Base-by-base conservation (phyloP, 164 flowering plant genomes). In the Stephania japonica region DNA sequence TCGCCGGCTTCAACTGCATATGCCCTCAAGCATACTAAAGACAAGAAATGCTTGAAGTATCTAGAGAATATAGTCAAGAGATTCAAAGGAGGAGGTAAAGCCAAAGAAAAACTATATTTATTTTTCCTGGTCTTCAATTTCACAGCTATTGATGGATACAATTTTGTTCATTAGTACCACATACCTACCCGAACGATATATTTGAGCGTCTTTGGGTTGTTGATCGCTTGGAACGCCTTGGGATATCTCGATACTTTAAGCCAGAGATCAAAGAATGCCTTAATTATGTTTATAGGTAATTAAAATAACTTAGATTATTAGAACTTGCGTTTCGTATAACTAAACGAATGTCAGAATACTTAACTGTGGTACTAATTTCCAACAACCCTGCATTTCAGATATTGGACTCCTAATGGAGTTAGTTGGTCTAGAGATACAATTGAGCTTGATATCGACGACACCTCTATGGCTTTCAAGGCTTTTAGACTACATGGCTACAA, bases 1-100 rank as follows among this genome's bases (percentile, higher is more conserved):
- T 95, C 99, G 44, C 96, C 98, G 66, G 84, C 99, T 53, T 87
- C 99, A 73, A 95, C 98, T 68, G 99, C 99, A 71, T 95, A 75
- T 78, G 98, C 98, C 10, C 89, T 93, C 68, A 87, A 84, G 83
- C 85, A 95, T 32, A 95, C 98, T 27, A 83, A 86, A 68, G 87
- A 95, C 70, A 62, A 78, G 1, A 86, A 87, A 13, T 95, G 99
- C 81, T 76, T 93, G 41, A 23, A 27, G 4, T 95, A 95, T 77
- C 82, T 95, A 7, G 59, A 77, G 16, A 84, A 82, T 4, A 77
- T 71, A 6, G 90, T 93, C 25, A 26, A 84, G 41, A 86, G 78
- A 73, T 95, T 96, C 85, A 81, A 89, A 63, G 99, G 99, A 0
- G 99, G 97, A 87, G 99, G 99, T 93, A 85, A 79, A 70, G 12